Percentiles rank a stretch among this genome's conserved stretches.
Evolutionary conservation across 306 rosid genomes (phyloP).

Genomic region (Abrus precatorius): DNA sequence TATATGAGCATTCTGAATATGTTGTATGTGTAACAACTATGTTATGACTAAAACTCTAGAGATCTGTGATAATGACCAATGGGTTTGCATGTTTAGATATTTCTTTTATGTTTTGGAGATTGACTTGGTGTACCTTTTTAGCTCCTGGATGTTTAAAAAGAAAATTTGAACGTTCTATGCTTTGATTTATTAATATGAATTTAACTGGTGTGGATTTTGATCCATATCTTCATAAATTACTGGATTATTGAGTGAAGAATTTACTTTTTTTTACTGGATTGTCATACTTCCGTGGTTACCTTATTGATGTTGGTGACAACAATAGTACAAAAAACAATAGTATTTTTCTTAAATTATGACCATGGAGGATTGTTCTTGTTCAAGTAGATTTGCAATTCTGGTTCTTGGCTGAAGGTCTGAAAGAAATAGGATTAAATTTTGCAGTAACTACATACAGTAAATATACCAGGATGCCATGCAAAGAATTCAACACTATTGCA

Average conservation of each 20-base stretch:
- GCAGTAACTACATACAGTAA: neutral
- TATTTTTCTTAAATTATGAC: conserved; percentile 15
- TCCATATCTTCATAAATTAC: neutral
- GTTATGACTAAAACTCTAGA: neutral
- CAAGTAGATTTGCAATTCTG: neutral
- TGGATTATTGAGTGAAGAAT: conserved; percentile 10
- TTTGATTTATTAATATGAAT: neutral
- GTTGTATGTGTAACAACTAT: conserved; percentile 8
- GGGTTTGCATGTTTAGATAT: neutral
- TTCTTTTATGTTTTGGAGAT: neutral
- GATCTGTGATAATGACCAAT: neutral
- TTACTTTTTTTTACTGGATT: neutral
- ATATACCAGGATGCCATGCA: neutral
- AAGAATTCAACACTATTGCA: neutral
- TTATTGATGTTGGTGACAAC: conserved; percentile 14
- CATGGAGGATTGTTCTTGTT: neutral
- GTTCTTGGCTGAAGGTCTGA: neutral
- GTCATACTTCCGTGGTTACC: neutral
- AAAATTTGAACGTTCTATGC: neutral
- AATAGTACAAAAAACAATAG: neutral
- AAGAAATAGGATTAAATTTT: conserved; percentile 8
- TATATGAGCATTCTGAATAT: neutral
- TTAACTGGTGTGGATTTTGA: neutral
- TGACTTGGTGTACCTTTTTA: neutral
- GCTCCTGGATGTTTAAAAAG: neutral